Conservation (phyloP, 192 early-diverging fungal genomes). For the Neocallimastix lanati region DNA sequence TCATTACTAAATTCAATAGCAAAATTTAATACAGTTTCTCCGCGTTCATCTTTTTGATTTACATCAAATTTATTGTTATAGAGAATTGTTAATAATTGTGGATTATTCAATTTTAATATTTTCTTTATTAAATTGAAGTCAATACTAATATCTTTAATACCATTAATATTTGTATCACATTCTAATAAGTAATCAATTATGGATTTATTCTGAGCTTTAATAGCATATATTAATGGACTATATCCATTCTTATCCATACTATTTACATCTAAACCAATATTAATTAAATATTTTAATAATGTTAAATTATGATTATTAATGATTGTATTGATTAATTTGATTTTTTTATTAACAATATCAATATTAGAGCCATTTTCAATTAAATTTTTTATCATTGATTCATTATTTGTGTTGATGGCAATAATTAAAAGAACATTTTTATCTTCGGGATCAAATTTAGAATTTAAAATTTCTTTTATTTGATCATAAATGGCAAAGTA, state of each 20-base stretch:
- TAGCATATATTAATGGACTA: background rate
- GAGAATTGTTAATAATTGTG: background rate
- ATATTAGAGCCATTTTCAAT: background rate
- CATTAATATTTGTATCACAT: background rate
- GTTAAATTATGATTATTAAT: background rate
- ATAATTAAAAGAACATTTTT: background rate
- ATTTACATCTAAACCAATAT: background rate
- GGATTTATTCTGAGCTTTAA: background rate
- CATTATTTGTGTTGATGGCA: background rate
- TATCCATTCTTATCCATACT: background rate
- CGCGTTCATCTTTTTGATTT: background rate
- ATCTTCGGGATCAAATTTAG: background rate
- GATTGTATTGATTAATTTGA: background rate
- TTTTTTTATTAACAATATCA: background rate
- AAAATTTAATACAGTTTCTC: background rate
- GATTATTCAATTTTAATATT: background rate
- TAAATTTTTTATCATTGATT: background rate
- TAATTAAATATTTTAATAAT: background rate
- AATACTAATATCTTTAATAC: background rate
- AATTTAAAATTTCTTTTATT: background rate
- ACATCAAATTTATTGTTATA: background rate
- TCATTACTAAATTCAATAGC: background rate
- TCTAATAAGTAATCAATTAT: background rate
- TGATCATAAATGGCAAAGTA: background rate
- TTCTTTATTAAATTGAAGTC: background rate